Conservation (phyloP, 2,329 filamentous ascomycete genomes). For the Venturia asperata region DNA sequence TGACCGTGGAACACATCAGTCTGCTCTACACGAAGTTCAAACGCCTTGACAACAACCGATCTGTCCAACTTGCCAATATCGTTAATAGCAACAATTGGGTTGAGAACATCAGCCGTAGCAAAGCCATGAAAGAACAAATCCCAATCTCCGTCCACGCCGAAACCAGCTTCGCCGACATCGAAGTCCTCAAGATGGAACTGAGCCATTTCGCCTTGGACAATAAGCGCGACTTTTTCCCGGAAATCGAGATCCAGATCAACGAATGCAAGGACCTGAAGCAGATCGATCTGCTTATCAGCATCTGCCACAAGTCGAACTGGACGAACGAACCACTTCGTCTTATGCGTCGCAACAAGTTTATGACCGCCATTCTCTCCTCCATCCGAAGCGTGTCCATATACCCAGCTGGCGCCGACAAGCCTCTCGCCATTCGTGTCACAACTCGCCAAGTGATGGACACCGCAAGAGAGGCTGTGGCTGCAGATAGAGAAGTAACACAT, state of each 20-base stretch:
- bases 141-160: constrained; percentile 27
- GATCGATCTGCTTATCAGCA: constrained; percentile 30
- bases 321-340: constrained; percentile 15
- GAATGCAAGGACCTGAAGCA: constrained; percentile 27
- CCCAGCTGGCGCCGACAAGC: constrained; percentile 50
- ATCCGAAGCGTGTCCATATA: constrained; percentile 70
- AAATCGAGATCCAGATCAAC: constrained; percentile 30
- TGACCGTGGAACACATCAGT: constrained; percentile 29
- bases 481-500: constrained; percentile 8
- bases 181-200: constrained; percentile 33
- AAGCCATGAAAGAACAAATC: constrained; percentile 31
- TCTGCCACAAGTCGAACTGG: constrained; percentile 27
- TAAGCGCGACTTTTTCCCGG: constrained; percentile 30
- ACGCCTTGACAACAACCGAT: constrained; percentile 26
- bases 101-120: constrained; percentile 32
- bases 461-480: constrained; percentile 14
- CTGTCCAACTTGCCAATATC: constrained; percentile 32
- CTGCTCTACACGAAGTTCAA: constrained; percentile 31
- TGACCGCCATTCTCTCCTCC: constrained; percentile 34
- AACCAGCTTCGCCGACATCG: constrained; percentile 32
- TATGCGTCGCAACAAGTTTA: constrained; percentile 18
- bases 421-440: constrained; percentile 7
- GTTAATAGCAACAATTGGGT: constrained; percentile 33
- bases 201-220: constrained; percentile 30
- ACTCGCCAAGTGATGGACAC: constrained; percentile 11